A percentile compares a stretch with the other conserved stretches of the same genome.
Conservation (phyloP, 805 yeast genomes). For the Yarrowia porcina region DNA sequence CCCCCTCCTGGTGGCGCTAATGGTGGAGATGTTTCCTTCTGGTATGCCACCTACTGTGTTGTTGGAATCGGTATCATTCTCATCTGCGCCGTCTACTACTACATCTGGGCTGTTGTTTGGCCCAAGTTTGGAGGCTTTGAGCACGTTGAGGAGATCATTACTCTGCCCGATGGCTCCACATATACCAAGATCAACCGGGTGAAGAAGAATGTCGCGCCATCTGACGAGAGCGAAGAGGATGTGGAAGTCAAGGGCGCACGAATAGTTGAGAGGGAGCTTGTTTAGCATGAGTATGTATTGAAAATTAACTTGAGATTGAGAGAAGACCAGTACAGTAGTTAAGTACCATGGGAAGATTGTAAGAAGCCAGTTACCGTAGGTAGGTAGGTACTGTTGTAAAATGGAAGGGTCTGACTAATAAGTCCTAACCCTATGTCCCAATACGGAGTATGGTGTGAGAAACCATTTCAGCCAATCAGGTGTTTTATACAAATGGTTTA, state of each 20-base stretch:
- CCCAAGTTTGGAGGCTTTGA: background rate
- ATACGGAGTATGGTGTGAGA: too few species aligned
- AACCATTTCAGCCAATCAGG: too few species aligned
- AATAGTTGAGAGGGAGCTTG: background rate
- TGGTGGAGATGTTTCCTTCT: conserved; percentile 16
- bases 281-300: background rate
- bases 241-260: background rate
- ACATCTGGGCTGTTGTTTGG: conserved; percentile 7
- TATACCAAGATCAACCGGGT: conserved; percentile 1
- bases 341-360: too few species aligned
- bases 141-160: conserved; percentile 1
- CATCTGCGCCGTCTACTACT: conserved; percentile 5
- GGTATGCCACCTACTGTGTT: conserved; percentile 23
- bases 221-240: background rate
- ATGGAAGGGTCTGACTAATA: too few species aligned
- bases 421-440: too few species aligned
- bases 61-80: conserved; percentile 21
- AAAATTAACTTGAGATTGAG: too few species aligned
- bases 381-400: too few species aligned
- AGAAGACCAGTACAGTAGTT: too few species aligned
- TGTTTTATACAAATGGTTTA: too few species aligned
- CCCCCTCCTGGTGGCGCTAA: conserved; percentile 16
- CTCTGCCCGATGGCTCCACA: background rate
- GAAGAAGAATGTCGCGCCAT: background rate
- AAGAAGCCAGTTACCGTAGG: too few species aligned